phyloP scores from a whole-genome alignment of 495 filamentous ascomycete genomes.

The Xylaria curta region DNA sequence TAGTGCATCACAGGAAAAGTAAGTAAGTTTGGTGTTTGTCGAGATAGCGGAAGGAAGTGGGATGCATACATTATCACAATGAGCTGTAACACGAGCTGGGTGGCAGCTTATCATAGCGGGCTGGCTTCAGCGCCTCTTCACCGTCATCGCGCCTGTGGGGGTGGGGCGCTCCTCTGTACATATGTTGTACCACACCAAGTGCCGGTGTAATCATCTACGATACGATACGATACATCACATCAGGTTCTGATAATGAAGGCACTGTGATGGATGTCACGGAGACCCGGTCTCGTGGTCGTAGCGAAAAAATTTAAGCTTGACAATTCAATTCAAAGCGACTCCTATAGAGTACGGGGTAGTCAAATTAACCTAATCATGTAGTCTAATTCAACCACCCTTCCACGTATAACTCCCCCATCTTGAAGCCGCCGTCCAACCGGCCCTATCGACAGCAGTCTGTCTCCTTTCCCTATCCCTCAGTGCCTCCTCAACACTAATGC shows the following conservation, averaged over 20 bases:
- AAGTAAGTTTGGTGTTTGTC: background rate
- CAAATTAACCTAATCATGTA: background rate
- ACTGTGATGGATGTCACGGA: background rate
- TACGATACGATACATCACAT: background rate
- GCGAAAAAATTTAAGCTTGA: background rate
- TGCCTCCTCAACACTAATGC: constrained; percentile 63
- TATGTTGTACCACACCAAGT: background rate
- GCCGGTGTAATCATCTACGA: background rate
- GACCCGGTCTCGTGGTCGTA: no score
- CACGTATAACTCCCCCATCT: constrained; percentile 40
- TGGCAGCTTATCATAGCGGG: background rate
- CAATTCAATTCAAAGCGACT: background rate
- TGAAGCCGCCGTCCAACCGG: constrained; percentile 43
- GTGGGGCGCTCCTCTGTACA: background rate
- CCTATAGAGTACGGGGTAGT: background rate
- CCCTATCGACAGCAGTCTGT: constrained; percentile 46
- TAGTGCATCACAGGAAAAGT: background rate
- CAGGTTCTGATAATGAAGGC: background rate
- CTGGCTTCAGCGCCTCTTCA: background rate
- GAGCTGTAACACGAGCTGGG: background rate
- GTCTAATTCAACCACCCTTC: constrained; percentile 15
- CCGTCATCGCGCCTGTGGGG: background rate
- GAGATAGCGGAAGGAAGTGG: background rate
- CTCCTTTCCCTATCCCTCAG: constrained; percentile 55
- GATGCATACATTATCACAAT: background rate